These are phyloP conservation scores for Phoma sp. DNA, from an alignment of 2,329 filamentous ascomycete genomes.

Conservation along the genomic window DNA sequence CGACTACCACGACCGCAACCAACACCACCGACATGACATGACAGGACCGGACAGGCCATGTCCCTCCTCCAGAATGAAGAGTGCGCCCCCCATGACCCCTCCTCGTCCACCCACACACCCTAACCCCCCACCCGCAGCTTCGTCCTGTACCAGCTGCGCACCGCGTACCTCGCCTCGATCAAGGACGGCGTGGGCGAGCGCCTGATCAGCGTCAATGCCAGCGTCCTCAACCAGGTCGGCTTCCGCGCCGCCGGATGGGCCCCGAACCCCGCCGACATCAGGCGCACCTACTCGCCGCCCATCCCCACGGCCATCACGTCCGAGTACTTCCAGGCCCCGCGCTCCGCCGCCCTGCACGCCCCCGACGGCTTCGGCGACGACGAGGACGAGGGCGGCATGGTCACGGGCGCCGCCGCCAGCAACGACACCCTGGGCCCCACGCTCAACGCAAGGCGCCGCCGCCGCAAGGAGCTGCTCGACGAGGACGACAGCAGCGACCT, in stretches of 20 bases:
- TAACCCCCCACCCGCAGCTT: slow-evolving; percentile 60
- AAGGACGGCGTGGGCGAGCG: slow-evolving; percentile 86
- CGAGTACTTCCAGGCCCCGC: slow-evolving; percentile 80
- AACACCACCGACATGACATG: slow-evolving; percentile 17
- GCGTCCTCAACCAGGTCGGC: slow-evolving; percentile 77
- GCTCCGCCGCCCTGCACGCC: slow-evolving; percentile 62
- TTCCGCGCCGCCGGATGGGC: slow-evolving; percentile 86
- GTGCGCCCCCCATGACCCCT: slow-evolving; percentile 30
- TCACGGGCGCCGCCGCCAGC: slow-evolving; percentile 68
- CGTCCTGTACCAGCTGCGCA: slow-evolving; percentile 81
- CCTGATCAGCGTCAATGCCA: slow-evolving; percentile 80
- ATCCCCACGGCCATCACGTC: slow-evolving; percentile 83
- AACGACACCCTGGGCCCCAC: slow-evolving; percentile 73
- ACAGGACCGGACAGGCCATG: slow-evolving; percentile 41
- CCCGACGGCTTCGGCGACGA: slow-evolving; percentile 68
- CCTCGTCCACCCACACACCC: neutral
- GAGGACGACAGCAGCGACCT: slow-evolving; percentile 87
- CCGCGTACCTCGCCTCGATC: slow-evolving; percentile 79
- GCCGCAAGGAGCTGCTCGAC: slow-evolving; percentile 75
- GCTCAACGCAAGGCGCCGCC: slow-evolving; percentile 67
- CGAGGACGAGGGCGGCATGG: slow-evolving; percentile 73
- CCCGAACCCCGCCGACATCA: slow-evolving; percentile 74
- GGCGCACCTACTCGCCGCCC: slow-evolving; percentile 83
- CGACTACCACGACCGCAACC: slow-evolving; percentile 45
- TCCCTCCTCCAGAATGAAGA: slow-evolving; percentile 55